These are phyloP conservation scores for Quercus bicolor DNA, from an alignment of 306 rosid species.

Conservation along the genomic window DNA sequence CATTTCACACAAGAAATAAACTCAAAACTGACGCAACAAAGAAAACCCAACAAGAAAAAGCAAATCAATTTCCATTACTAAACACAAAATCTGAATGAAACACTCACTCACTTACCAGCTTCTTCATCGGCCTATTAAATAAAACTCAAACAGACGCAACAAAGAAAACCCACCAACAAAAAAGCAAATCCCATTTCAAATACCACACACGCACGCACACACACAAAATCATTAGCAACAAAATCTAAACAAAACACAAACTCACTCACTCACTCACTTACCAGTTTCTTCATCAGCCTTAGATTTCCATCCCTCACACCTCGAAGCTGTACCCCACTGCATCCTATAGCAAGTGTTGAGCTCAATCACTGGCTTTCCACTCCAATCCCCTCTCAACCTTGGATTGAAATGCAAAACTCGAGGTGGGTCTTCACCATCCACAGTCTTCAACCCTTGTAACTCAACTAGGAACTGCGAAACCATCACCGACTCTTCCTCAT, in stretches of 20 bases:
- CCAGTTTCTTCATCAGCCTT: slow-evolving; percentile 92
- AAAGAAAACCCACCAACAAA: neutral
- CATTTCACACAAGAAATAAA: no score
- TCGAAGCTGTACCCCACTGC: slow-evolving; percentile 87
- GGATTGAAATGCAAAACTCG: slow-evolving; percentile 88
- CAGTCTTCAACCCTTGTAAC: slow-evolving; percentile 79
- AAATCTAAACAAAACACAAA: neutral
- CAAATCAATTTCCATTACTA: neutral
- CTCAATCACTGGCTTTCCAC: slow-evolving; percentile 83
- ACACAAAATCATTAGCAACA: neutral
- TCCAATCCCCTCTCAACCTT: slow-evolving; percentile 90
- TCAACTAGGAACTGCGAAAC: slow-evolving; percentile 75
- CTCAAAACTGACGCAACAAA: neutral
- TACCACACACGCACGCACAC: neutral
- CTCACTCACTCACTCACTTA: slow-evolving; percentile 24
- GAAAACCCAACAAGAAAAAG: neutral
- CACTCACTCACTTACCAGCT: slow-evolving; percentile 52
- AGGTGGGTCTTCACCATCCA: slow-evolving; percentile 93
- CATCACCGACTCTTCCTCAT: slow-evolving; percentile 37
- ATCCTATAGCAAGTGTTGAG: slow-evolving; percentile 85
- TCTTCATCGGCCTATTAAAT: slow-evolving; percentile 63
- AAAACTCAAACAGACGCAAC: neutral
- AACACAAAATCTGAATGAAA: neutral
- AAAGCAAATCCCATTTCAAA: slow-evolving; percentile 1
- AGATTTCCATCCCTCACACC: slow-evolving; percentile 94